Evolutionary conservation across 2,329 filamentous ascomycete species (phyloP), one percentile per base, ranked within the genome.

Genomic region (Aspergillaceae sp.): DNA sequence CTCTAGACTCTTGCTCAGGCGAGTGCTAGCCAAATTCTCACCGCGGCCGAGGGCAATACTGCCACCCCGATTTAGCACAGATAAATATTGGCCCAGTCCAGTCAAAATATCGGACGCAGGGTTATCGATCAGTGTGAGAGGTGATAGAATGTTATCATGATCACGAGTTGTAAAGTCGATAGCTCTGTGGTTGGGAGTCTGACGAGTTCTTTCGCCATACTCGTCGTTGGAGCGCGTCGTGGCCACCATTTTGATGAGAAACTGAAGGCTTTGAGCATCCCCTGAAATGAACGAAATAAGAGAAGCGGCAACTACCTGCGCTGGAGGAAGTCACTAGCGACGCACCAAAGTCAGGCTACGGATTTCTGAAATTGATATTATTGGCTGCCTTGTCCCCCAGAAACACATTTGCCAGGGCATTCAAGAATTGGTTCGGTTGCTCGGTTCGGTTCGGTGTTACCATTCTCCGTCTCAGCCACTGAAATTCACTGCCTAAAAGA

Each of bases 1-100:
- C 35, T 42, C 40, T 29, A 42, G 4, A n/a, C 27, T 42, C 29
- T 42, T 42, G 40, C 40, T 44, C 19, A 38, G 28, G 26, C 43
- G n/a, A 9, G 30, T 44, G 43, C 35, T 44, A 37, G 28, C 35
- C 28, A 44, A 37, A 29, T 42, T 4, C 19, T 46, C 44, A 41
- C 44, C 44, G 36, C 44, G 44, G 40, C 44, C 40, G 30, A 46
- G 38, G 27, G 40, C 44, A 37, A 46, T 41, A 42, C 44, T 46
- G 33, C 44, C 40, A 29, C 38, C 44, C 4, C 36, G 32, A 36
- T 32, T 46, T 42, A 46, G 27, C 27, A 41, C 38, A n/a, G 40
- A 46, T 41, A 42, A 37, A 42, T 46, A 29, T 9, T 46, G 36
- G n/a, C n/a, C n/a, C 32, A 42, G 36, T 46, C 41, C 40, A 29